A percentile compares a stretch with the other conserved stretches of the same genome.
Evolutionary conservation across 164 flowering plant species (phyloP).

Genomic region (Liriodendron chinense): DNA sequence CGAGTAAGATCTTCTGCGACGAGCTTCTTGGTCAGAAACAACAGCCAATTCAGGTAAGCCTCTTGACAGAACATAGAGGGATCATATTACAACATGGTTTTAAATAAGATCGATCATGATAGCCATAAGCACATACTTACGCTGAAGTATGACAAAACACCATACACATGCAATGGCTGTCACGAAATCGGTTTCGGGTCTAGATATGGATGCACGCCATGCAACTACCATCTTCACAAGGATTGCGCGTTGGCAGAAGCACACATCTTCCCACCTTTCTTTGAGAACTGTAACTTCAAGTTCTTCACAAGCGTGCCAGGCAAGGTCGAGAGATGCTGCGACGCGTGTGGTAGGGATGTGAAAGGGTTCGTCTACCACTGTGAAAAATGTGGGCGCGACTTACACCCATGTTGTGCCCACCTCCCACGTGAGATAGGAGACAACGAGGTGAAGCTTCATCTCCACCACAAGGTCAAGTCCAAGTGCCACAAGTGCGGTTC

Average conservation of each 20-base stretch:
- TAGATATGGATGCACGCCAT: conserved; percentile 20
- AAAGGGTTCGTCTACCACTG: conserved; percentile 29
- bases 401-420: conserved; percentile 33
- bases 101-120: conserved; percentile 2
- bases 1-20: too few relatives aligned
- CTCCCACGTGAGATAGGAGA: conserved; percentile 11
- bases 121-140: conserved; percentile 24
- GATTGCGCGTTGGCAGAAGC: conserved; percentile 17
- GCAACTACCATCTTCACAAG: conserved; percentile 30
- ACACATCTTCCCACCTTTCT: conserved; percentile 17
- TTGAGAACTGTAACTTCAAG: conserved; percentile 18
- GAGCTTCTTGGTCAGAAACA: too few relatives aligned
- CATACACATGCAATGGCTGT: conserved; percentile 34
- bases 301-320: conserved; percentile 6
- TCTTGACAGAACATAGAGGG: too few relatives aligned
- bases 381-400: conserved; percentile 4
- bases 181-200: conserved; percentile 24
- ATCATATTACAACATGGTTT: conserved; percentile 1
- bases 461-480: conserved; percentile 9
- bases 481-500: conserved; percentile 22
- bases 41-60: too few relatives aligned
- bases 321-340: conserved; percentile 8
- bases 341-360: conserved; percentile 25
- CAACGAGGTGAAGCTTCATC: conserved; percentile 9
- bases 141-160: conserved; percentile 7